These are phyloP conservation scores for Astrephomene gubernaculifera DNA, from an alignment of 139 green algal species.

Conservation along the genomic window DNA sequence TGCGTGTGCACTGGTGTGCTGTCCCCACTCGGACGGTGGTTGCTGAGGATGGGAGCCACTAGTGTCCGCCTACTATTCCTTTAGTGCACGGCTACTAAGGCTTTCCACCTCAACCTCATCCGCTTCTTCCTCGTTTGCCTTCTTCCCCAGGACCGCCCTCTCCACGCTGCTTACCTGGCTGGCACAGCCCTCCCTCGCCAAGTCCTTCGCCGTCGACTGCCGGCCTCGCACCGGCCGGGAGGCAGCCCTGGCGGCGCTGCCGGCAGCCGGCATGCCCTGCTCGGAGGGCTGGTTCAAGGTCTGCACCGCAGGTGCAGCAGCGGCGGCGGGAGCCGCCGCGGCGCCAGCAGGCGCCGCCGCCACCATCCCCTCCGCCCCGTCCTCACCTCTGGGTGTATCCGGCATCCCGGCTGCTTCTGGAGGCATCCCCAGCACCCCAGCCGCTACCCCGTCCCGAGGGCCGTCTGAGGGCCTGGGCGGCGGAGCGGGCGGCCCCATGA, in stretches of 20 bases:
- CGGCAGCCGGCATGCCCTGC: conserved; percentile 20
- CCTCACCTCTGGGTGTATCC: not conserved
- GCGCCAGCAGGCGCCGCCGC: not conserved
- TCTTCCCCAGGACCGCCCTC: conserved; percentile 35
- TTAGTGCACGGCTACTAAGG: too few relatives aligned
- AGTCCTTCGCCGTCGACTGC: conserved; percentile 49
- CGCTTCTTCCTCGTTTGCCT: not conserved
- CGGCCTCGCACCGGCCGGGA: conserved; percentile 25
- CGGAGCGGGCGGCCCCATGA: not conserved
- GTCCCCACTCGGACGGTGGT: too few relatives aligned
- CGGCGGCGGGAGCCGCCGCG: not conserved
- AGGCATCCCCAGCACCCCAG: not conserved
- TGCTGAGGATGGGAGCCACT: too few relatives aligned
- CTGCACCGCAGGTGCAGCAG: conserved; percentile 19
- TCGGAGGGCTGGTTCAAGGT: conserved; percentile 58
- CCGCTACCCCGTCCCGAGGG: not conserved
- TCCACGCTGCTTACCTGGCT: conserved; percentile 54
- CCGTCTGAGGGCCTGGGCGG: not conserved
- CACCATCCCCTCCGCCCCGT: not conserved
- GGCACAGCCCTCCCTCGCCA: conserved; percentile 38
- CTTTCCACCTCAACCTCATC: not conserved
- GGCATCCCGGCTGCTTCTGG: not conserved
- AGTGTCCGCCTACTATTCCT: too few relatives aligned
- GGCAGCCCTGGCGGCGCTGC: not conserved
- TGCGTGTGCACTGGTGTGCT: too few relatives aligned